Base-by-base conservation (phyloP, 1,284 basidiomycete genomes). In the Rhodotorula sp. region DNA sequence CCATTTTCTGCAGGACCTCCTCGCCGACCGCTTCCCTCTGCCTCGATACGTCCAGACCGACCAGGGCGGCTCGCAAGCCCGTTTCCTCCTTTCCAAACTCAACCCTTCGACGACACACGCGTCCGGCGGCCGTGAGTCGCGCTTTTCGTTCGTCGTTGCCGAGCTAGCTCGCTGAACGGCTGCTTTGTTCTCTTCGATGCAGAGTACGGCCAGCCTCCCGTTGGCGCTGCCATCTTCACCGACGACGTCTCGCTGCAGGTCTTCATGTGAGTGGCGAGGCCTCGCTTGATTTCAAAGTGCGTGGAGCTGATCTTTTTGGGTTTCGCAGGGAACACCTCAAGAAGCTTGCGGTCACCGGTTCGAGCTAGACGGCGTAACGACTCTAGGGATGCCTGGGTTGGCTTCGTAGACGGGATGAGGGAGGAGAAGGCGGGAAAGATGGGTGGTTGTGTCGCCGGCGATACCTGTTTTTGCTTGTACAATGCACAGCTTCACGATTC, bases 91-190 rank as follows among this genome's bases (percentile, higher is more conserved):
- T 57, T 91, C 89, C 64, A 99, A 99, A 82, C 84, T 99, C 61
- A 99, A 99, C 81, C 96, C 96, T 4, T 94, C 92, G 65, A 99
- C 95, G 62, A 99, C 95, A 62, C 95, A 99, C 81, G 94, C 96
- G 88, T 89, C 89, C 30, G 60, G 64, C 26, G 67, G 65, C n/a
- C 64, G 67, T 79, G 70, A 79, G 68, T 65, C 20, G 2, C 30
- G 16, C 37, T 40, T 26, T 18, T 26, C 40, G 24, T 24, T 54
- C 26, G n/a, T n/a, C 31, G 34, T 52, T 6, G 30, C 15, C 13
- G 26, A 1, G 18, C 2, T 9, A 10, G 7, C 18, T 1, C 4
- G 54, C 58, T 52, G 34, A 50, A 24, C 24, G 9, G 40, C 40
- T 44, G 16, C 28, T 28, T 16, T 26, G 22, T 30, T 56, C 44